phyloP scores from a whole-genome alignment of 1,284 basidiomycete species.

The Polyporus tsugae region DNA sequence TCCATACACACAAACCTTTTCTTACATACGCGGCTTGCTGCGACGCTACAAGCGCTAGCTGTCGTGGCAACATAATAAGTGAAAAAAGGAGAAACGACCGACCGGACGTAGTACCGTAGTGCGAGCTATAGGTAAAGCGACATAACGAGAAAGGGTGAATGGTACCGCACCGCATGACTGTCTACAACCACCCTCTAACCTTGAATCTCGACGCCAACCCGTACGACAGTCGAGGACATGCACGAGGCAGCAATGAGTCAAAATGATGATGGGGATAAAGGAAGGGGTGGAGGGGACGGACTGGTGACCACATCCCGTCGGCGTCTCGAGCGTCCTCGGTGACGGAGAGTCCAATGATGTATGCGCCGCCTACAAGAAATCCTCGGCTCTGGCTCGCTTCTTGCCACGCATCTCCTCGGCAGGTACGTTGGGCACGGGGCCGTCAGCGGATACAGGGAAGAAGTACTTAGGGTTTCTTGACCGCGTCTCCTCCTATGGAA shows the following conservation, averaged over 20 bases:
- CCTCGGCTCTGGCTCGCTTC: constrained; percentile 81
- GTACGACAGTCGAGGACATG: constrained; percentile 13
- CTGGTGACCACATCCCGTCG: constrained; percentile 40
- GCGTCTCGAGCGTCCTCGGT: constrained; percentile 16
- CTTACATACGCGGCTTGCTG: neutral
- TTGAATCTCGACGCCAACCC: constrained; percentile 4
- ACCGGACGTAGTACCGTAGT: constrained; percentile 39
- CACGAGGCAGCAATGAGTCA: constrained; percentile 32
- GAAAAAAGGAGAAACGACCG: constrained; percentile 34
- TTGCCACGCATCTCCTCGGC: constrained; percentile 73
- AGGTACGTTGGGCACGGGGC: constrained; percentile 37
- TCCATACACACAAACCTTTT: constrained; percentile 11
- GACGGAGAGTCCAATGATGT: neutral
- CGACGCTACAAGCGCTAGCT: constrained; percentile 3
- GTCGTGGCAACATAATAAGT: constrained; percentile 12
- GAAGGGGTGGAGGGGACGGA: constrained; percentile 45
- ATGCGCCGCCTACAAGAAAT: constrained; percentile 61
- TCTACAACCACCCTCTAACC: neutral
- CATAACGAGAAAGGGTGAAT: constrained; percentile 25
- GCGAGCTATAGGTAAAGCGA: constrained; percentile 25
- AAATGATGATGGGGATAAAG: constrained; percentile 23
- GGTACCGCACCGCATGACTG: constrained; percentile 36
- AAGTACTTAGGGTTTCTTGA: constrained; percentile 80
- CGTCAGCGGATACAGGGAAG: constrained; percentile 48
- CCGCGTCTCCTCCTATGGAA: constrained; percentile 79